phyloP scores from a whole-genome alignment of 2,329 filamentous ascomycete species.

The Ascochyta rabiei region DNA sequence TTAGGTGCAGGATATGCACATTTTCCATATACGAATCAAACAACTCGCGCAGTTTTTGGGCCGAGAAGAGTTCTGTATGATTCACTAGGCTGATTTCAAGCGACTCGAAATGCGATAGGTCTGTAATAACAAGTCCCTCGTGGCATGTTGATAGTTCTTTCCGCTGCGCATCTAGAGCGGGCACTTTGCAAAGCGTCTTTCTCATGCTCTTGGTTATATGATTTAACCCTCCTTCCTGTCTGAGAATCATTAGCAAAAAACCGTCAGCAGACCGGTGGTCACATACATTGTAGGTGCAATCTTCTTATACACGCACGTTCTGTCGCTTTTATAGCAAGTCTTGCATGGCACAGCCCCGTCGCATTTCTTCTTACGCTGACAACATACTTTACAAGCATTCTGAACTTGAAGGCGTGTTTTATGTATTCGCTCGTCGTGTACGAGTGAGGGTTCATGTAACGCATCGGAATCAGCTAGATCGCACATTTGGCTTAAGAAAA shows the following conservation, averaged over 20 bases:
- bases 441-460: neutral
- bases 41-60: neutral
- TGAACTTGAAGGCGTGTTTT: neutral
- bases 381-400: neutral
- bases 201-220: no score
- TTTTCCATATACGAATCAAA: neutral
- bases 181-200: no score
- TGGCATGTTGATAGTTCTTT: no score
- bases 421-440: neutral
- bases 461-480: no score
- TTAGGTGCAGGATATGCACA: neutral
- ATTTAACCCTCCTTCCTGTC: neutral
- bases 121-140: no score
- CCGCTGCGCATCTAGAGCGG: no score
- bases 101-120: neutral
- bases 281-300: neutral
- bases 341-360: neutral
- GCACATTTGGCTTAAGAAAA: no score
- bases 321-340: neutral
- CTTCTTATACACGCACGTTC: neutral
- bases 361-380: neutral
- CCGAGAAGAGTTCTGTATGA: neutral
- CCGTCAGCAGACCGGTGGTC: neutral
- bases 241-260: neutral
- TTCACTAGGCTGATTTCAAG: neutral